These are phyloP conservation scores for Ustilago shanxiensis DNA, from an alignment of 1,284 basidiomycete species.

Conservation along the genomic window DNA sequence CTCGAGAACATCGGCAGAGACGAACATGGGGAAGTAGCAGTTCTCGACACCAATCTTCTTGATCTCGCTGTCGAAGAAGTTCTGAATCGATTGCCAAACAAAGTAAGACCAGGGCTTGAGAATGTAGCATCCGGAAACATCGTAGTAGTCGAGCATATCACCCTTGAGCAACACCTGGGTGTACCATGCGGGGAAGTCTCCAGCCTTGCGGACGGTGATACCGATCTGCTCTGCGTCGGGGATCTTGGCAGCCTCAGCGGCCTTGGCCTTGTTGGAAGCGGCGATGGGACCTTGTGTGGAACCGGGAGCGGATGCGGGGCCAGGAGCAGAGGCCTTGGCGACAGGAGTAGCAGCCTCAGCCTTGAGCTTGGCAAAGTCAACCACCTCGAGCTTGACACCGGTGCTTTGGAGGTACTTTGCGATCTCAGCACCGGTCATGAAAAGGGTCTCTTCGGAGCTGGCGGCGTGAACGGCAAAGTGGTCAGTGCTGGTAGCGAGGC, in stretches of 20 bases:
- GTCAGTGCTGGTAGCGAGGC: slow-evolving; percentile 55
- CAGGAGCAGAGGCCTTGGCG: slow-evolving; percentile 40
- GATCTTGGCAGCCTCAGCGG: slow-evolving; percentile 61
- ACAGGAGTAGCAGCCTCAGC: slow-evolving; percentile 47
- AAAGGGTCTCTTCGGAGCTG: slow-evolving; percentile 64
- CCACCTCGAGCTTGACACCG: slow-evolving; percentile 60
- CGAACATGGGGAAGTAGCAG: slow-evolving; percentile 99
- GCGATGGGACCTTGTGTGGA: slow-evolving; percentile 49
- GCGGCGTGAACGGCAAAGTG: slow-evolving; percentile 62
- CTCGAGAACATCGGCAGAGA: slow-evolving; percentile 91
- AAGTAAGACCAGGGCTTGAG: slow-evolving; percentile 96
- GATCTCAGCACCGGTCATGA: slow-evolving; percentile 63
- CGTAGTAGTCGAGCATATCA: slow-evolving; percentile 99
- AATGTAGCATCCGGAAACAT: slow-evolving; percentile 98
- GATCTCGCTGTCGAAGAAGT: slow-evolving; percentile 75
- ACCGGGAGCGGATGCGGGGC: slow-evolving; percentile 41
- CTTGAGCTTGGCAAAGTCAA: slow-evolving; percentile 61
- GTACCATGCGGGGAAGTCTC: slow-evolving; percentile 70
- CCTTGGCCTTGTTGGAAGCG: slow-evolving; percentile 44
- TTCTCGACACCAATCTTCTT: slow-evolving; percentile 96
- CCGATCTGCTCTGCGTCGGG: slow-evolving; percentile 68
- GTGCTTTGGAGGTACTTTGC: slow-evolving; percentile 62
- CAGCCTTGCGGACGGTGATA: slow-evolving; percentile 68
- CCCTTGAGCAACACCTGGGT: slow-evolving; percentile 92
- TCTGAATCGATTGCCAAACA: slow-evolving; percentile 96